Conservation (phyloP, 768 basidiomycete species). For the Stropharia rugosoannulata region DNA sequence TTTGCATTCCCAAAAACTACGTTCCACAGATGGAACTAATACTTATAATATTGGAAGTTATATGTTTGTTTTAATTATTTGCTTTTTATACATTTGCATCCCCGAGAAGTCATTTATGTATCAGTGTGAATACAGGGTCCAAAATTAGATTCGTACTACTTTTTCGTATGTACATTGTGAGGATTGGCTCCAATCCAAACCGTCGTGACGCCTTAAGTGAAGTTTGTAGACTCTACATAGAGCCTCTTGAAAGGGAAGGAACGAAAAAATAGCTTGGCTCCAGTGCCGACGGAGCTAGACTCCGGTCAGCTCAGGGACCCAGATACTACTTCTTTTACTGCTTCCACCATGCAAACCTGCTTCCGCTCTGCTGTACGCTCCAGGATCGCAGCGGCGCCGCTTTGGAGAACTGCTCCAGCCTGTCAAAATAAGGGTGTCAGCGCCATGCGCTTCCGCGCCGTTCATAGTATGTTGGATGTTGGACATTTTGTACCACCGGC, state of each 20-base stretch:
- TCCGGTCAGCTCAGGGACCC: background rate
- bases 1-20: background rate
- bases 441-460: conserved; percentile 41
- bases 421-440: conserved; percentile 23
- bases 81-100: background rate
- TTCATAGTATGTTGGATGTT: conserved; percentile 47
- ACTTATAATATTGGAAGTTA: conserved; percentile 9
- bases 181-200: no score
- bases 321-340: conserved; percentile 4
- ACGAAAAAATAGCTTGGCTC: conserved; percentile 13
- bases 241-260: conserved; percentile 19
- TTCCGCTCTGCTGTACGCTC: conserved; percentile 29
- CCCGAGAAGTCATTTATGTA: background rate
- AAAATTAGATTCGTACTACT: no score
- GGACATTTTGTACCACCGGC: background rate
- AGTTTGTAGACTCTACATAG: background rate
- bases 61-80: conserved; percentile 14
- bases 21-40: background rate
- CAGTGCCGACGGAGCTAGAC: conserved; percentile 2
- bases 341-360: conserved; percentile 36
- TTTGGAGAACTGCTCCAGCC: conserved; percentile 12
- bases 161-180: no score
- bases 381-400: conserved; percentile 23
- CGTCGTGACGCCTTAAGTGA: no score
- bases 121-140: background rate